A percentile compares a stretch with the other conserved stretches of the same genome.
Evolutionary conservation across 73 alveolate species (phyloP).

Genomic region (Paramecium caudatum): DNA sequence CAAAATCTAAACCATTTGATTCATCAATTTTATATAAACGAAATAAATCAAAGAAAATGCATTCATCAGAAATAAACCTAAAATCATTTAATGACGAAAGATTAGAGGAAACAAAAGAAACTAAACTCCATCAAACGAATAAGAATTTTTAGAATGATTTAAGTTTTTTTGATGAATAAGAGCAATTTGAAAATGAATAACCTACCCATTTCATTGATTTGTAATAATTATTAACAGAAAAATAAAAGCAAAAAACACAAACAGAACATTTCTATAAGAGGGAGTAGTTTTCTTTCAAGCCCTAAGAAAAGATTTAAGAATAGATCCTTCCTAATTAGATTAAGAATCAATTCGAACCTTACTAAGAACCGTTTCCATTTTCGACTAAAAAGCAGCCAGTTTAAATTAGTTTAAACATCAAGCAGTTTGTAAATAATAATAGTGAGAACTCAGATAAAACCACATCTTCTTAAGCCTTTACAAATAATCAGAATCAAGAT

Average conservation of each 20-base stretch:
- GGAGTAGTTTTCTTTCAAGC: not conserved
- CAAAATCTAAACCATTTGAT: not conserved
- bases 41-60: slow-evolving; percentile 18
- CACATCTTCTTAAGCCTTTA: no score
- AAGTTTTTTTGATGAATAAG: not conserved
- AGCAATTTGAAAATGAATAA: no score
- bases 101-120: no score
- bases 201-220: not conserved
- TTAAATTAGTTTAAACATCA: no score
- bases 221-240: not conserved
- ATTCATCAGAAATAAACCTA: not conserved
- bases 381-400: no score
- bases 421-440: no score
- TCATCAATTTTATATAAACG: not conserved
- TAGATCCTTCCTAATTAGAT: no score
- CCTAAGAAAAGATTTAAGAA: not conserved
- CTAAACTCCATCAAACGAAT: not conserved
- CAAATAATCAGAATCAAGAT: no score
- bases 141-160: not conserved
- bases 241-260: not conserved
- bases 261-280: not conserved
- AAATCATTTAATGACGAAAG: not conserved
- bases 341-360: no score
- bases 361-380: no score
- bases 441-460: no score